Base-by-base conservation (phyloP, 2,329 filamentous ascomycete genomes). In the Thermomyces lanuginosus region DNA sequence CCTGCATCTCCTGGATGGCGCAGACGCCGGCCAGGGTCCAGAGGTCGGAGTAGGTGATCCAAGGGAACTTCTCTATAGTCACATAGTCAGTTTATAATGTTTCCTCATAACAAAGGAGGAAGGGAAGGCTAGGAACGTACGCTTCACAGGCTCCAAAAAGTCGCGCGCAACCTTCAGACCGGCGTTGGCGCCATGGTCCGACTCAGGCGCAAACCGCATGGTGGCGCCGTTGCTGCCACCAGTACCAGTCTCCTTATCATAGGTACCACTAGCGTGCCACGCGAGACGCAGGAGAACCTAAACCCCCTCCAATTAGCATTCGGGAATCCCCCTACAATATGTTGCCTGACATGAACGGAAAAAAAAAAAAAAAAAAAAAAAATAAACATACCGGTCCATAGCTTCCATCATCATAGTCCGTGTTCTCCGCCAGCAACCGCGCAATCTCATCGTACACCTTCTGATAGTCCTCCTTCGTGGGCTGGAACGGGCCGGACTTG, bases 141-240 rank as follows among this genome's bases (percentile, higher is more conserved):
- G 62, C 65, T 93, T 92, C 44, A 95, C 66, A 36, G 84, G 83
- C 59, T 91, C 79, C 33, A 95, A 70, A 65, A 95, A 93, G 58
- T 92, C 76, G 33, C 86, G 80, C 36, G 86, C 89, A 43, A 70
- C 61, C 51, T 77, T 73, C 46, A 95, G 66, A 42, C 86, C 89
- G 33, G 86, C 82, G 49, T 98, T 98, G 56, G 86, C 89, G 41
- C 83, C 83, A 58, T 98, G 86, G 53, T 76, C 74, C 34, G 71
- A 65, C 61, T 95, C 89, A 24, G 86, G 84, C 13, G 74, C 65
- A 53, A 93, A 95, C 49, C 89, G 74, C 89, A 95, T 95, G 39
- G 84, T 93, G 31, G 86, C 86, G 39, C 89, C 86, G 55, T 95
- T 92, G 65, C 78, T 86, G 40, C 86, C 86, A 45, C 86, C 89